phyloP scores from a whole-genome alignment of 345 rosid genomes.

The Conringia planisiliqua region DNA sequence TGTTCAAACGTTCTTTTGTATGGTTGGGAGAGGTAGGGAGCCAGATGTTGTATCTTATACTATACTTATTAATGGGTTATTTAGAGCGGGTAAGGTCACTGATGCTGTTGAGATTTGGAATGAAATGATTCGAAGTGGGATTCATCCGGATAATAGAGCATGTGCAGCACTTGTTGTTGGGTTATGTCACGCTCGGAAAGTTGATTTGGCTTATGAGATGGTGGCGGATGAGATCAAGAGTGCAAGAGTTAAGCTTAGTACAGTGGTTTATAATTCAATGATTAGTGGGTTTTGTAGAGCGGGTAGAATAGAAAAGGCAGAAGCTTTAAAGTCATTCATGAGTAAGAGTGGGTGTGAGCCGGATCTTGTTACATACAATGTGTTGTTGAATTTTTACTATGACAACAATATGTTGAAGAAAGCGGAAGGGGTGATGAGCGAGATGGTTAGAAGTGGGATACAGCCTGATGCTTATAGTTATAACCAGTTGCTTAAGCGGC shows the following conservation, averaged over 20 bases:
- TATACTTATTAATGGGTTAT: slow-evolving; percentile 64
- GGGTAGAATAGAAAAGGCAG: slow-evolving; percentile 76
- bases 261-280: slow-evolving; percentile 67
- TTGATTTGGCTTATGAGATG: slow-evolving; percentile 87
- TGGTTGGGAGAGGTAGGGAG: slow-evolving; percentile 60
- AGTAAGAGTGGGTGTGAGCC: slow-evolving; percentile 58
- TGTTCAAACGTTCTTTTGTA: slow-evolving; percentile 51
- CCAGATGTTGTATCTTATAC: slow-evolving; percentile 90
- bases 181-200: slow-evolving; percentile 65
- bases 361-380: slow-evolving; percentile 80
- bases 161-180: slow-evolving; percentile 66
- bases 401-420: slow-evolving; percentile 57
- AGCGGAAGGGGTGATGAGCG: slow-evolving; percentile 52
- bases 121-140: slow-evolving; percentile 58
- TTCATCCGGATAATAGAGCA: slow-evolving; percentile 58
- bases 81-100: slow-evolving; percentile 53
- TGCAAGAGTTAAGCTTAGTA: slow-evolving; percentile 48
- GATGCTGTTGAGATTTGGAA: slow-evolving; percentile 59
- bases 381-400: slow-evolving; percentile 70
- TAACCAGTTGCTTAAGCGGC: slow-evolving; percentile 75
- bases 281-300: slow-evolving; percentile 77
- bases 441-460: slow-evolving; percentile 72
- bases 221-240: slow-evolving; percentile 60
- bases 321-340: slow-evolving; percentile 70
- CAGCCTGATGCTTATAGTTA: slow-evolving; percentile 79